These are phyloP conservation scores for Tetrastigma voinierianum DNA, from an alignment of 164 flowering plant species.

Conservation along the genomic window DNA sequence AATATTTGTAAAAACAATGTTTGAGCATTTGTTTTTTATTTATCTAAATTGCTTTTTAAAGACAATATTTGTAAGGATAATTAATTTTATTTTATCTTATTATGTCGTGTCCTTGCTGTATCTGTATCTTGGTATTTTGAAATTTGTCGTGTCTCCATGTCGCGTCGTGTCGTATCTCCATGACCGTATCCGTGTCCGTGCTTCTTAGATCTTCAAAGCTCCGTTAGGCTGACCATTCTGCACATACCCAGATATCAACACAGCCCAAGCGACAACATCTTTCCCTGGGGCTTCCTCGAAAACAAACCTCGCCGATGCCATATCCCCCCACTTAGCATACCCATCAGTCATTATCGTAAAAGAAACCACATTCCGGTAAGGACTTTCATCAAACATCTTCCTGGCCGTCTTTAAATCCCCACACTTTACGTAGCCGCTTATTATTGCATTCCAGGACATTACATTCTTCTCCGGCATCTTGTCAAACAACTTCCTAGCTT, in stretches of 20 bases:
- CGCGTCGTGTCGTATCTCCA: too few species aligned
- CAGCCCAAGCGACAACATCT: conserved; percentile 60
- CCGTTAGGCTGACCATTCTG: conserved; percentile 60
- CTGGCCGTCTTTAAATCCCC: conserved; percentile 54
- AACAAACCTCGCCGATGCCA: conserved; percentile 53
- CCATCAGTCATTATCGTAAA: conserved; percentile 64
- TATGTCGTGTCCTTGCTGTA: too few species aligned
- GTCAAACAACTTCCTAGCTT: conserved; percentile 52
- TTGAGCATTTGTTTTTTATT: too few species aligned
- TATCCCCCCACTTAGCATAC: conserved; percentile 65
- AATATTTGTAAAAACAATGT: too few species aligned
- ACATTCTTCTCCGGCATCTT: conserved; percentile 48
- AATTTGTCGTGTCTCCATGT: too few species aligned
- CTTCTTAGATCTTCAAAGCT: too few species aligned
- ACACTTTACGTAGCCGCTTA: conserved; percentile 37
- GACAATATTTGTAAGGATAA: too few species aligned
- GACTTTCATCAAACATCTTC: conserved; percentile 56
- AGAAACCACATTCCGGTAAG: conserved; percentile 43
- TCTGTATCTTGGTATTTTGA: too few species aligned
- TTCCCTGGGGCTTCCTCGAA: conserved; percentile 41
- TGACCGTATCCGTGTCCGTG: too few species aligned
- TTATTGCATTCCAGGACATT: conserved; percentile 58
- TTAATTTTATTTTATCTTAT: too few species aligned
- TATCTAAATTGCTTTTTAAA: too few species aligned
- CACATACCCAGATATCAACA: conserved; percentile 66